A percentile compares a stretch with the other conserved stretches of the same genome.
These are phyloP conservation scores for Phytophthora pistaciae DNA, from an alignment of 352 stramenopile species.

Conservation along the genomic window DNA sequence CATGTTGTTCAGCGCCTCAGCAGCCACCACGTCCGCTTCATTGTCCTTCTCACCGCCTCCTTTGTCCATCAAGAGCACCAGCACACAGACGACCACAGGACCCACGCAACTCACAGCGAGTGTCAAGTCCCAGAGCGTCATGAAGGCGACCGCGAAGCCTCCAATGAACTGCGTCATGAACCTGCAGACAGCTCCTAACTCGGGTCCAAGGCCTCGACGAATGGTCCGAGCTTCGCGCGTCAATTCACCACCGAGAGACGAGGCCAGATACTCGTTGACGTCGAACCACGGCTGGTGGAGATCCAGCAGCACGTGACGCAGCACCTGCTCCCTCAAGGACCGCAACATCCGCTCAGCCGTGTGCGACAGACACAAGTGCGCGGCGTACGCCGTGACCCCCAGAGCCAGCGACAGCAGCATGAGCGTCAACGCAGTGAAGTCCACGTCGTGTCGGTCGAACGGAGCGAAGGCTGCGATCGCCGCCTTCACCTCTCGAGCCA, in stretches of 20 bases:
- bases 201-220: constrained; percentile 27
- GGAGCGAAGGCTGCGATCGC: constrained; percentile 23
- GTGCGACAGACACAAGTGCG: constrained; percentile 37
- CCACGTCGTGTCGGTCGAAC: constrained; percentile 19
- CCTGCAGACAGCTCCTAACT: constrained; percentile 22
- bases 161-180: constrained; percentile 29
- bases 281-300: constrained; percentile 35
- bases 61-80: not conserved
- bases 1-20: constrained; percentile 38
- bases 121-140: constrained; percentile 34
- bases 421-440: constrained; percentile 25
- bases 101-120: constrained; percentile 21
- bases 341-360: constrained; percentile 22
- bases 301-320: constrained; percentile 31
- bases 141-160: constrained; percentile 22
- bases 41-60: not conserved
- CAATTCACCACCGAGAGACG: constrained; percentile 11
- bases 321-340: constrained; percentile 27
- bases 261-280: not conserved
- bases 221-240: constrained; percentile 28
- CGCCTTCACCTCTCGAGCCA: constrained; percentile 8
- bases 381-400: constrained; percentile 26
- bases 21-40: constrained; percentile 27
- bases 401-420: constrained; percentile 30
- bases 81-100: constrained; percentile 13